Percentiles rank a stretch among this genome's conserved stretches.
Evolutionary conservation across 371 early-diverging fungal genomes (phyloP).

Genomic region (Funneliformis caledonium): DNA sequence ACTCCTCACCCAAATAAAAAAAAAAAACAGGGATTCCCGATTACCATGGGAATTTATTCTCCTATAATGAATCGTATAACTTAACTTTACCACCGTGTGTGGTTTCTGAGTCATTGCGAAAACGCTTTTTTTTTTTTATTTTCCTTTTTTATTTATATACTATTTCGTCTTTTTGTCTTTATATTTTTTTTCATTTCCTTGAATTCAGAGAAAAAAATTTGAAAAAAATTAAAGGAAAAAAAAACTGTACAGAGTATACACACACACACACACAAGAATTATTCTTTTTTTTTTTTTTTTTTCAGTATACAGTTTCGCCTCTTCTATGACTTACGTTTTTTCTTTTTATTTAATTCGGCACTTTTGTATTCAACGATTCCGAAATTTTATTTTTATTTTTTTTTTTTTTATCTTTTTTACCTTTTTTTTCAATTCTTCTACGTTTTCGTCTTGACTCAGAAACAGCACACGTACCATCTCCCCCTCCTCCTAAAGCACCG

Average conservation of each 20-base stretch:
- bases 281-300: neutral
- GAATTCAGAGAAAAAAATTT: no score
- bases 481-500: neutral
- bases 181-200: no score
- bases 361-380: no score
- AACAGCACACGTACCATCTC: slow-evolving; percentile 9
- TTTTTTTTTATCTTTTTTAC: neutral
- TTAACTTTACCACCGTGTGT: neutral
- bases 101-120: slow-evolving; percentile 25
- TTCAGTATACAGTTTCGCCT: neutral
- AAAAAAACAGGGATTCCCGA: no score
- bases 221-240: no score
- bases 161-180: no score
- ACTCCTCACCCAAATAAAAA: no score
- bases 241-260: no score
- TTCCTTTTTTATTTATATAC: neutral
- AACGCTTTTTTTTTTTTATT: neutral
- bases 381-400: neutral
- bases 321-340: neutral
- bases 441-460: slow-evolving; percentile 22
- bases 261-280: neutral
- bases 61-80: no score
- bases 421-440: neutral
- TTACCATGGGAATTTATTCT: no score
- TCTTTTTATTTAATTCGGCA: neutral